phyloP scores from a whole-genome alignment of 129 eudicot species.

The Silybum marianum region DNA sequence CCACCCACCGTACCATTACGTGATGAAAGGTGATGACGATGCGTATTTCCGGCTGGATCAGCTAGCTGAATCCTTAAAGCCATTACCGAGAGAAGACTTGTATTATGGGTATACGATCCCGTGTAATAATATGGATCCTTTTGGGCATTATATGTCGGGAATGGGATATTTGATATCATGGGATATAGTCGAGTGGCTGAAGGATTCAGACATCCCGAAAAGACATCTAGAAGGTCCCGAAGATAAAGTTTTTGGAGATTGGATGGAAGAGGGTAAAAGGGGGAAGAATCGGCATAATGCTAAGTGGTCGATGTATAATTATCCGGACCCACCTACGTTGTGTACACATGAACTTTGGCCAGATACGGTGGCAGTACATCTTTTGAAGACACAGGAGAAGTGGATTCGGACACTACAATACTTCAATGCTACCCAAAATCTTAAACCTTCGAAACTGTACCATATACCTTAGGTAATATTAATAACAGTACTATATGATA shows the following conservation, averaged over 20 bases:
- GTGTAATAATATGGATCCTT: slow-evolving; percentile 81
- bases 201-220: slow-evolving; percentile 65
- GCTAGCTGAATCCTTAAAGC: slow-evolving; percentile 61
- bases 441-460: slow-evolving; percentile 80
- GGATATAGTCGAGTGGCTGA: slow-evolving; percentile 88
- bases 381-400: slow-evolving; percentile 81
- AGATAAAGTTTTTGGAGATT: slow-evolving; percentile 77
- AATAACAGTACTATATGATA: neutral
- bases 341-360: slow-evolving; percentile 95
- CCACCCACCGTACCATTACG: slow-evolving; percentile 84
- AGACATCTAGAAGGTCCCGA: slow-evolving; percentile 73
- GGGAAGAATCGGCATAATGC: slow-evolving; percentile 82
- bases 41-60: slow-evolving; percentile 59
- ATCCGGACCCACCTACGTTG: slow-evolving; percentile 71
- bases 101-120: slow-evolving; percentile 94
- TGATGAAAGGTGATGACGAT: slow-evolving; percentile 86
- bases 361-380: slow-evolving; percentile 77
- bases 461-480: slow-evolving; percentile 56
- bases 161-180: slow-evolving; percentile 89
- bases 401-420: slow-evolving; percentile 78
- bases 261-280: slow-evolving; percentile 64
- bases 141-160: slow-evolving; percentile 84
- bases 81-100: slow-evolving; percentile 74
- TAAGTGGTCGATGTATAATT: slow-evolving; percentile 95
- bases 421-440: slow-evolving; percentile 73